phyloP scores from a whole-genome alignment of 163 green algal genomes.

The Coccomyxa subellipsoidea region DNA sequence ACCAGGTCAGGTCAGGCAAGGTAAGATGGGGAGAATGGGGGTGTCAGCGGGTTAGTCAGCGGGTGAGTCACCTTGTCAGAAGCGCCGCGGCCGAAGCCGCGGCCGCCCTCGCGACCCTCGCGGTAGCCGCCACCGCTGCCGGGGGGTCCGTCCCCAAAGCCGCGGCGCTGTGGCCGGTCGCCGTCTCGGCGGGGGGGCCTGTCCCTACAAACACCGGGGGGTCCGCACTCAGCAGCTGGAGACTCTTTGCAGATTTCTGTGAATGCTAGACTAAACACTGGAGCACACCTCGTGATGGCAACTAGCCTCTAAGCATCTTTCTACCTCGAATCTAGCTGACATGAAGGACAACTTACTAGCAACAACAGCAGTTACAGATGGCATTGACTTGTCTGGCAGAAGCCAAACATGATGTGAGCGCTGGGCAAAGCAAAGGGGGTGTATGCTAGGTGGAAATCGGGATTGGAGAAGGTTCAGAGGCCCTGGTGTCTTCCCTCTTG shows the following conservation, averaged over 20 bases:
- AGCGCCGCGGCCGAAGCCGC: conserved; percentile 58
- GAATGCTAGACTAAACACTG: too few species aligned
- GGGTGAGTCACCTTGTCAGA: conserved; percentile 65
- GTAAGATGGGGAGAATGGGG: not conserved
- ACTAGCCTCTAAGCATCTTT: too few species aligned
- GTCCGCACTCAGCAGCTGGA: too few species aligned
- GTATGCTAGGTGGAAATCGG: not conserved
- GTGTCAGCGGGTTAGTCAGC: too few species aligned
- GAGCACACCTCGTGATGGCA: too few species aligned
- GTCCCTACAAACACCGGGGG: too few species aligned
- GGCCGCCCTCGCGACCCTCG: conserved; percentile 51
- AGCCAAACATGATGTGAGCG: not conserved
- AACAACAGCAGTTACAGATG: too few species aligned
- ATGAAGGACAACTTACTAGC: too few species aligned
- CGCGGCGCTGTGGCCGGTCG: conserved; percentile 19
- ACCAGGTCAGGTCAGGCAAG: not conserved
- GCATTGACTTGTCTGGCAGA: not conserved
- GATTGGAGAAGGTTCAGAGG: not conserved
- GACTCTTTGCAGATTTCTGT: too few species aligned
- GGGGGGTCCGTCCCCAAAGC: conserved; percentile 47
- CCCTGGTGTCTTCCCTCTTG: not conserved
- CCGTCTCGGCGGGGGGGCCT: too few species aligned
- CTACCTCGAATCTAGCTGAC: too few species aligned
- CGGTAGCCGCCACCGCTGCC: conserved; percentile 42
- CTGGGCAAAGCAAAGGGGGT: not conserved